Evolutionary conservation across 495 filamentous ascomycete species (phyloP).

Genomic region (Letharia columbiana): DNA sequence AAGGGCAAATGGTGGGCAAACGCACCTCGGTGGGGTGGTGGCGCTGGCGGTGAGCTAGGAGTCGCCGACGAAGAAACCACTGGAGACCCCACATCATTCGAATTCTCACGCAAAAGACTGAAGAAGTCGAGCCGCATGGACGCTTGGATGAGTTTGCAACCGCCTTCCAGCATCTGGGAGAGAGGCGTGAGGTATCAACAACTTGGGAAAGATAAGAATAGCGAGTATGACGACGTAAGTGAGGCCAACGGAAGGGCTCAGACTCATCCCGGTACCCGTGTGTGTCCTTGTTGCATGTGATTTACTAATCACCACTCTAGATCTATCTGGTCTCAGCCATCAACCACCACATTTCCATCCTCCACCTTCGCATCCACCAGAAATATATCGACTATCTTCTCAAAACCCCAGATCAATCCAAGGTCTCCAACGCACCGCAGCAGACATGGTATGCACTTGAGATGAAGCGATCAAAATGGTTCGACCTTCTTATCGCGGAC

Average conservation of each 20-base stretch:
- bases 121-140: slow-evolving; percentile 28
- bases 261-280: neutral
- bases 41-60: slow-evolving; percentile 55
- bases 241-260: neutral
- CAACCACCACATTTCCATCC: slow-evolving; percentile 72
- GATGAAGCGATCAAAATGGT: slow-evolving; percentile 68
- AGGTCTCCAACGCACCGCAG: slow-evolving; percentile 39
- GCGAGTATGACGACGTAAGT: slow-evolving; percentile 50
- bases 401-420: slow-evolving; percentile 27
- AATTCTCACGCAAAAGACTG: slow-evolving; percentile 12
- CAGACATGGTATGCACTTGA: slow-evolving; percentile 56
- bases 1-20: slow-evolving; percentile 77
- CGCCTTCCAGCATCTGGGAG: slow-evolving; percentile 65
- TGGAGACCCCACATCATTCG: slow-evolving; percentile 17
- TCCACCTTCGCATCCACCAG: slow-evolving; percentile 64
- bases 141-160: slow-evolving; percentile 42
- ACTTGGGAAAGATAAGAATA: slow-evolving; percentile 52
- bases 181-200: slow-evolving; percentile 61
- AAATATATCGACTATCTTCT: slow-evolving; percentile 51
- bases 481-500: slow-evolving; percentile 58
- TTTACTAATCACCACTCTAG: slow-evolving; percentile 32
- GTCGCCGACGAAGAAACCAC: slow-evolving; percentile 30
- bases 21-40: slow-evolving; percentile 67
- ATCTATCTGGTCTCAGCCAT: slow-evolving; percentile 75
- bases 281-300: neutral